Percentiles rank a stretch among this genome's conserved stretches.
These are phyloP conservation scores for Zalaria sp. DNA, from an alignment of 2,329 filamentous ascomycete genomes.

Conservation along the genomic window DNA sequence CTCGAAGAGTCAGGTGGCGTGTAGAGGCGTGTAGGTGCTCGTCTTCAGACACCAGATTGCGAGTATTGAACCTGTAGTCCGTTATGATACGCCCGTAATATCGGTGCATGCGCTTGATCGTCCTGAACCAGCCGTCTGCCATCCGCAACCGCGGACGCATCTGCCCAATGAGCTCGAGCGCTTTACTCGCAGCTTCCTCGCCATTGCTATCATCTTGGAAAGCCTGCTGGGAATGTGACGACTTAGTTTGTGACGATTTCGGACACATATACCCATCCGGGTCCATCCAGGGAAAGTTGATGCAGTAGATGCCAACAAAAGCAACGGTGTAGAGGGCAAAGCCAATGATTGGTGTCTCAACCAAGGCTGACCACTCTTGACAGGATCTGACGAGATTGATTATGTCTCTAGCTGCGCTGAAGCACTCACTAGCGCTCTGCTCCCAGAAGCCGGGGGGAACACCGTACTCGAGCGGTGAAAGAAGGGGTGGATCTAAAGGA, in stretches of 20 bases:
- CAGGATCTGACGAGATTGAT: slow-evolving; percentile 51
- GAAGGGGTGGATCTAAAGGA: slow-evolving; percentile 45
- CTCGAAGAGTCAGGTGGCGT: slow-evolving; percentile 25
- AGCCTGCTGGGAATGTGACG: slow-evolving; percentile 1
- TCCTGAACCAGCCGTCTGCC: slow-evolving; percentile 41
- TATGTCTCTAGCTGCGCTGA: slow-evolving; percentile 48
- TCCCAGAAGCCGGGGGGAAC: slow-evolving; percentile 47
- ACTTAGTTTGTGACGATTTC: slow-evolving; percentile 1
- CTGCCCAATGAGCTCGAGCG: slow-evolving; percentile 35
- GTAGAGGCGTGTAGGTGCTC: slow-evolving; percentile 17
- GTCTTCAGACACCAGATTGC: slow-evolving; percentile 16
- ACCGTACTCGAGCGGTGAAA: slow-evolving; percentile 31
- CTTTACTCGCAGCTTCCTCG: slow-evolving; percentile 32
- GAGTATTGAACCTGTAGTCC: slow-evolving; percentile 28
- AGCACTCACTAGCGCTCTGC: slow-evolving; percentile 46
- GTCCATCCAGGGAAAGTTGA: slow-evolving; percentile 58
- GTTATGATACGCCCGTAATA: slow-evolving; percentile 39
- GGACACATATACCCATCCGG: slow-evolving; percentile 37
- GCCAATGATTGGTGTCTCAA: slow-evolving; percentile 52
- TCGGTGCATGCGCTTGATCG: slow-evolving; percentile 38
- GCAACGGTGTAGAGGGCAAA: slow-evolving; percentile 55
- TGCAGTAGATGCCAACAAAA: slow-evolving; percentile 50
- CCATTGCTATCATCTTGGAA: slow-evolving; percentile 14
- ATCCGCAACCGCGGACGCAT: slow-evolving; percentile 41
- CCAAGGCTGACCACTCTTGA: slow-evolving; percentile 43